Percentiles rank a stretch among this genome's conserved stretches.
Evolutionary conservation across 805 yeast genomes (phyloP).

Genomic region (Candida berthetii): DNA sequence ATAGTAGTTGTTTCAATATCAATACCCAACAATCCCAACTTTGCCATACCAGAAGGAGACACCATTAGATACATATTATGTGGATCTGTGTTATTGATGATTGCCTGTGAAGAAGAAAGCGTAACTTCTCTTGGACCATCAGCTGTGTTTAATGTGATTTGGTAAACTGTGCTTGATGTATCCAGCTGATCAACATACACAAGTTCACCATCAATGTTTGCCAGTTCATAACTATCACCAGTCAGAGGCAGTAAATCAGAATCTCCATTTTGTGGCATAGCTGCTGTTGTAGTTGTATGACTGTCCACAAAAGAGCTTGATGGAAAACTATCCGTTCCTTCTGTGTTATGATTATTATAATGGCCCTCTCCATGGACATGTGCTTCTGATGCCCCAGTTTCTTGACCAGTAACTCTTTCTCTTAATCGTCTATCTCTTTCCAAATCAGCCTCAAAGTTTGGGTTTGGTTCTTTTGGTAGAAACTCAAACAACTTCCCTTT

Average conservation of each 20-base stretch:
- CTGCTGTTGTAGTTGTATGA: too few relatives aligned
- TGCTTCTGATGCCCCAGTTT: neutral
- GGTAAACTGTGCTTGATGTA: slow-evolving; percentile 4
- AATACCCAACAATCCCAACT: slow-evolving; percentile 11
- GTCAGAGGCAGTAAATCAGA: slow-evolving; percentile 15
- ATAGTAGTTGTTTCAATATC: slow-evolving; percentile 2
- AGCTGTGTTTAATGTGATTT: slow-evolving; percentile 8
- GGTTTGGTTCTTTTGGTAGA: slow-evolving; percentile 23
- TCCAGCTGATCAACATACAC: slow-evolving; percentile 15
- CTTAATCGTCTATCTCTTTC: slow-evolving; percentile 18
- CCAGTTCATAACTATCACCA: slow-evolving; percentile 16
- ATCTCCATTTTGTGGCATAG: too few relatives aligned
- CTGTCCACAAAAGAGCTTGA: too few relatives aligned
- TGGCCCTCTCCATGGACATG: too few relatives aligned
- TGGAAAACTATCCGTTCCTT: too few relatives aligned
- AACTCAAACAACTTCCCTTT: slow-evolving; percentile 22
- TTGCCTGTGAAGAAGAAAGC: slow-evolving; percentile 18
- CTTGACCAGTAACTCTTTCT: slow-evolving; percentile 10
- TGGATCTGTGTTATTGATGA: slow-evolving; percentile 18
- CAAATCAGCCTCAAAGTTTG: slow-evolving; percentile 16
- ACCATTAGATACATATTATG: slow-evolving; percentile 19
- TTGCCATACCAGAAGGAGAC: slow-evolving; percentile 19
- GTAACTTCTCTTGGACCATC: slow-evolving; percentile 10
- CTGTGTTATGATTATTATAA: too few relatives aligned
- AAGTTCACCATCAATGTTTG: slow-evolving; percentile 17